Conservation (phyloP, 192 early-diverging fungal species). For the Entrophospora sp. region DNA sequence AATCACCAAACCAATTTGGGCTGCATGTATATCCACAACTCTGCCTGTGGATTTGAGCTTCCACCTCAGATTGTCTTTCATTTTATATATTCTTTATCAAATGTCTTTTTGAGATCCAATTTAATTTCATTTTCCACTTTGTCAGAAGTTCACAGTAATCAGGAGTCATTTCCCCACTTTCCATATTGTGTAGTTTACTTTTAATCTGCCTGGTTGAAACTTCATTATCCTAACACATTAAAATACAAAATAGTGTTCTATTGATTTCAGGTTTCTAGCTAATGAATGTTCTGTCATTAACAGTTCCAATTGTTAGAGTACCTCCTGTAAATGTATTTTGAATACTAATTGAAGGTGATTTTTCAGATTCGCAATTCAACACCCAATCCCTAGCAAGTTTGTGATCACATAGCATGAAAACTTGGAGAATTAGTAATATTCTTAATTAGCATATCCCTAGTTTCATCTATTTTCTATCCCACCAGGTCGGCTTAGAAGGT, state of each 20-base stretch:
- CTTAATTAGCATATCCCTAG: not conserved
- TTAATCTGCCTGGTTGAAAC: conserved; percentile 39
- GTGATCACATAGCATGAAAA: not conserved
- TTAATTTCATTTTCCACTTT: not conserved
- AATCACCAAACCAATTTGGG: too few relatives aligned
- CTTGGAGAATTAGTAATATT: conserved; percentile 8
- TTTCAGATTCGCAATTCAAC: not conserved
- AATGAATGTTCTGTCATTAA: not conserved
- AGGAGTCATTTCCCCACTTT: not conserved
- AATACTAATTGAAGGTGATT: not conserved
- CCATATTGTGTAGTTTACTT: not conserved
- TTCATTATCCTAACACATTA: conserved; percentile 29
- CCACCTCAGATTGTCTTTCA: not conserved
- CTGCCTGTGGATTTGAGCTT: not conserved
- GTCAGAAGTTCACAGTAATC: not conserved
- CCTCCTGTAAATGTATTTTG: not conserved
- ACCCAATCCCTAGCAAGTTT: not conserved
- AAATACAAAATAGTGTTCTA: conserved; percentile 27
- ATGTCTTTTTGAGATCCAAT: not conserved
- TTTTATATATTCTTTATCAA: not conserved
- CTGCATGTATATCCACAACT: too few relatives aligned
- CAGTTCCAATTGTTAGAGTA: not conserved
- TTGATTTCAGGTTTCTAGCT: not conserved
- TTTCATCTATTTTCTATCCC: conserved; percentile 11
- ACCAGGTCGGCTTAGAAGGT: not conserved